Conservation (phyloP, 345 rosid species). For the Corchorus olitorius region DNA sequence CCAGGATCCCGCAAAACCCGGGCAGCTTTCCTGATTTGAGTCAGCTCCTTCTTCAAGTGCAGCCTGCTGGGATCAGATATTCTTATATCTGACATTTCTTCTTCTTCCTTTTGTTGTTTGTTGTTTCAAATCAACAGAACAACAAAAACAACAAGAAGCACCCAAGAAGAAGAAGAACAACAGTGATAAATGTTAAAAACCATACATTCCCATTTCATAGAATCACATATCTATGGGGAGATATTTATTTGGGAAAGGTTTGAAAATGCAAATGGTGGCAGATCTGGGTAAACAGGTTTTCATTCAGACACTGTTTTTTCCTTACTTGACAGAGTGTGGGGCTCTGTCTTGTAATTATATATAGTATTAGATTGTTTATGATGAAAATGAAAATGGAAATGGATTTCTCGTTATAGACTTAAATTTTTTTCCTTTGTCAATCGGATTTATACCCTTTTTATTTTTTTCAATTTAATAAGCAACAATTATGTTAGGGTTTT, state of each 20-base stretch:
- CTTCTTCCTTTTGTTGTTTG: neutral
- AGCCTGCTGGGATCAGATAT: constrained; percentile 71
- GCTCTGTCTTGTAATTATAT: neutral
- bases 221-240: constrained; percentile 1
- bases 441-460: too few relatives aligned
- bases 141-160: constrained; percentile 13
- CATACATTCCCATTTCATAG: constrained; percentile 18
- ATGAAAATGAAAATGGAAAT: neutral
- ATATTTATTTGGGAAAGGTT: neutral
- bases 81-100: constrained; percentile 55
- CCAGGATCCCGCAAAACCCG: constrained; percentile 91
- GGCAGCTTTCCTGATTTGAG: constrained; percentile 91
- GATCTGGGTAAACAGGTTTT: constrained; percentile 18
- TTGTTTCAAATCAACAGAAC: neutral
- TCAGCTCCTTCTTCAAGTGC: constrained; percentile 84
- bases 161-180: neutral
- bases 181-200: neutral
- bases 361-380: neutral
- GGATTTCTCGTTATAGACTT: neutral
- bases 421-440: neutral
- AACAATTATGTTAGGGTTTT: neutral
- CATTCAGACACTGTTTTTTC: neutral
- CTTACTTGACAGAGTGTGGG: neutral
- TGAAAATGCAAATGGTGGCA: neutral
- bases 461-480: neutral